A percentile compares a stretch with the other conserved stretches of the same genome.
Evolutionary conservation across 148 eudicot genomes (phyloP).

Genomic region (Nyssa sinensis): DNA sequence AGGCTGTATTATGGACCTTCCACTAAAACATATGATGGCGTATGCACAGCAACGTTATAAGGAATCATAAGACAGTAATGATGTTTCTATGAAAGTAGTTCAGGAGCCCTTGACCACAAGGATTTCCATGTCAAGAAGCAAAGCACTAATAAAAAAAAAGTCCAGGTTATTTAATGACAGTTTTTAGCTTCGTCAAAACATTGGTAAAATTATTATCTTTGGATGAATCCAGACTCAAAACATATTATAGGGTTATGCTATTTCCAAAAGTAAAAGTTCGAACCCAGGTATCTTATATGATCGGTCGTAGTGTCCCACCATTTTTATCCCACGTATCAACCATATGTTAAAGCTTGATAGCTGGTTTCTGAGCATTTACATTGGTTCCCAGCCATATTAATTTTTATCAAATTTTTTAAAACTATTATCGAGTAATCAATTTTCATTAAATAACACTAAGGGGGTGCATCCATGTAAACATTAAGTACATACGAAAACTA

Average conservation of each 20-base stretch:
- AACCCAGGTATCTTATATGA: neutral
- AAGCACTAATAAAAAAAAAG: neutral
- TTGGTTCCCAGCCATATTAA: neutral
- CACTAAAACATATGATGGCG: no score
- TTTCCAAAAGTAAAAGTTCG: constrained; percentile 3
- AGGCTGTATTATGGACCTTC: no score
- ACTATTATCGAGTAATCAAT: no score
- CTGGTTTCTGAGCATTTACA: neutral
- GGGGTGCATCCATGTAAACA: no score
- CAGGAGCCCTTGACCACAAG: no score
- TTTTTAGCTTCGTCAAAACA: neutral
- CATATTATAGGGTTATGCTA: neutral
- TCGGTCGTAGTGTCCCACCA: neutral
- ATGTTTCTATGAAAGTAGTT: no score
- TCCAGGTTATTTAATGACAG: neutral
- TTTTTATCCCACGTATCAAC: neutral
- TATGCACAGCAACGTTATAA: no score
- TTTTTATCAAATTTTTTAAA: no score
- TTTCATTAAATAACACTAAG: no score
- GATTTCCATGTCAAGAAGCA: no score
- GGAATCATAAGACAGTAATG: no score
- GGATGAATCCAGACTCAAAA: neutral
- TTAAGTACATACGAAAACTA: no score
- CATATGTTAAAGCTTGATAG: neutral
- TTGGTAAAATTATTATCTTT: neutral